Percentiles rank a stretch among this genome's conserved stretches.
Conservation (phyloP, 2,329 filamentous ascomycete species). For the Penicillium vulpinum region DNA sequence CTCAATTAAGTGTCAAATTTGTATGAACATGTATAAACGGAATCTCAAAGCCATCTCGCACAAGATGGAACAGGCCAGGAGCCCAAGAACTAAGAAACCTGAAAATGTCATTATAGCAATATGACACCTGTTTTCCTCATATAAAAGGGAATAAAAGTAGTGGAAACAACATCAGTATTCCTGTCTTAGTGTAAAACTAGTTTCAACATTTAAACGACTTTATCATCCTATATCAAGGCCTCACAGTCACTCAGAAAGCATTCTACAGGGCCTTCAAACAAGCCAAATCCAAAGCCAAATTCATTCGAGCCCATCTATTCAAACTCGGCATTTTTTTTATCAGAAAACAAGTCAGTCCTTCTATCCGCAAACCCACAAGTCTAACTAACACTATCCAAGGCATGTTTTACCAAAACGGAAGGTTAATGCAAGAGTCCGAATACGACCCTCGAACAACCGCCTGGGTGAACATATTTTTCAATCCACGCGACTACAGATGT, state of each 20-base stretch:
- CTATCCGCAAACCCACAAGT: no score
- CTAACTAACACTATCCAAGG: background rate
- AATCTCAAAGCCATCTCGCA: background rate
- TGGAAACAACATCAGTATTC: background rate
- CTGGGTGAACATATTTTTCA: conserved; percentile 8
- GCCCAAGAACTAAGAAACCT: background rate
- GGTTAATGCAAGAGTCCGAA: background rate
- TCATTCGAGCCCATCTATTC: background rate
- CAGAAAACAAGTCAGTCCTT: background rate
- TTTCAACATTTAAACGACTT: background rate
- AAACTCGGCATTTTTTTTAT: no score
- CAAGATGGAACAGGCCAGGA: conserved; percentile 1
- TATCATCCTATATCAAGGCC: background rate
- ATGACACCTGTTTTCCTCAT: background rate
- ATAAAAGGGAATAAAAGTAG: background rate
- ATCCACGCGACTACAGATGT: background rate
- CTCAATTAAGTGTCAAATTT: background rate
- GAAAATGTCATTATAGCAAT: background rate
- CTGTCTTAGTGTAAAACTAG: background rate
- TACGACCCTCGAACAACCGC: background rate
- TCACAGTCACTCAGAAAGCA: background rate
- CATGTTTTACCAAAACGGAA: conserved; percentile 8
- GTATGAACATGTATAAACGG: background rate
- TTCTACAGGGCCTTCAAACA: background rate
- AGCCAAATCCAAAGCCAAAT: background rate